Percentiles rank a stretch among this genome's conserved stretches.
Conservation (phyloP, 306 rosid genomes). For the Trifolium dubium region DNA sequence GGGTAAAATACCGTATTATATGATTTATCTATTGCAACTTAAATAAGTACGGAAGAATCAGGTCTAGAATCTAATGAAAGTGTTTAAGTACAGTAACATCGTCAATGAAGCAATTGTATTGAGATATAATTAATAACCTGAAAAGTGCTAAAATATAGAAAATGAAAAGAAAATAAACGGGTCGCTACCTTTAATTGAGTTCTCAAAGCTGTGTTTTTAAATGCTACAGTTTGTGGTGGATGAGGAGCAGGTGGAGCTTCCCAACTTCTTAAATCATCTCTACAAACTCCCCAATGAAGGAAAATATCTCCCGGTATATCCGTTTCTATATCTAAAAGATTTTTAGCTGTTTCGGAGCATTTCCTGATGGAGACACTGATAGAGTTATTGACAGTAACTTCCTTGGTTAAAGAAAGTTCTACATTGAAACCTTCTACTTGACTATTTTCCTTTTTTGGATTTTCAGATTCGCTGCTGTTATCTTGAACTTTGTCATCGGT, state of each 20-base stretch:
- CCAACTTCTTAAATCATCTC: slow-evolving; percentile 77
- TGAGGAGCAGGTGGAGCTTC: slow-evolving; percentile 76
- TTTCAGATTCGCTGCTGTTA: slow-evolving; percentile 48
- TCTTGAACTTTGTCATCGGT: slow-evolving; percentile 46
- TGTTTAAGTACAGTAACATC: slow-evolving; percentile 14
- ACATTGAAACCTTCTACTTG: slow-evolving; percentile 68
- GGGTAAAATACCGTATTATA: neutral
- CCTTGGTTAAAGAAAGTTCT: slow-evolving; percentile 72
- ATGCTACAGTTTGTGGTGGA: slow-evolving; percentile 73
- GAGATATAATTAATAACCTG: slow-evolving; percentile 9
- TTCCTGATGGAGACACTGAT: slow-evolving; percentile 66
- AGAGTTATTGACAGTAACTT: slow-evolving; percentile 54
- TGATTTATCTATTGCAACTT: neutral
- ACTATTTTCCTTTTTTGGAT: slow-evolving; percentile 46
- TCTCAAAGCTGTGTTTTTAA: slow-evolving; percentile 79
- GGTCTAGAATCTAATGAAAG: slow-evolving; percentile 5
- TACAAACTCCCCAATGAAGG: slow-evolving; percentile 95
- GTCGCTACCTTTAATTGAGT: slow-evolving; percentile 72
- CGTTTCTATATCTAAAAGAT: slow-evolving; percentile 67
- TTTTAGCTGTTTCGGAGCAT: slow-evolving; percentile 66
- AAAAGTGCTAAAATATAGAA: neutral
- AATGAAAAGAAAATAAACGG: neutral
- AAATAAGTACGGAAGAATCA: slow-evolving; percentile 12
- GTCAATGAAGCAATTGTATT: slow-evolving; percentile 6
- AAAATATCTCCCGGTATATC: slow-evolving; percentile 73